Base-by-base conservation (phyloP, 2,329 filamentous ascomycete species). In the Monosporascus sp. region DNA sequence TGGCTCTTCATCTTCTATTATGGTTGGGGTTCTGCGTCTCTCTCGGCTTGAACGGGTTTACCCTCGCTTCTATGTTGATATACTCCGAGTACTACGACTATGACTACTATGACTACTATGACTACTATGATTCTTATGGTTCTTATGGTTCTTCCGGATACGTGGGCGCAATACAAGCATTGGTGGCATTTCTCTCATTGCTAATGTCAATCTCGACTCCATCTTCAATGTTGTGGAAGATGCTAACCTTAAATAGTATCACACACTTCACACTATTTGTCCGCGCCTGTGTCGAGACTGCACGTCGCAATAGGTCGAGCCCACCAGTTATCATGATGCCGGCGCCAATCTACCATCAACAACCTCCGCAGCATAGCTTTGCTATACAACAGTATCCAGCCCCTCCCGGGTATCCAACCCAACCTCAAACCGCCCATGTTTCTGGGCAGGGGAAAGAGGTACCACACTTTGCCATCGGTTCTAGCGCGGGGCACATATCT, bases 231-330 rank as follows among this genome's bases (percentile, higher is more conserved):
- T 39, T 38, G 3, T 22, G 17, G 20, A 15, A 46, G 15, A 35
- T 44, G 20, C 56, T 61, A 39, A 57, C 25, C 20, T 22, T 46
- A 8, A 31, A 14, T 52, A 63, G 63, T 43, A 56, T 65, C 20
- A 44, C 59, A n/a, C 63, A 65, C 47, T 60, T 64, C 50, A 39
- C 54, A 25, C 58, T 65, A 27, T 65, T 65, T 38, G 54, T 54
- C 6, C 52, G 58, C 18, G 60, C 63, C 15, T 64, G 61, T 43
- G 39, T 59, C 11, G 58, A 61, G 46, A 59, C 52, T 1, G 38
- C 44, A 14, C 52, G 51, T 27, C 51, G 54, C 20, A 54, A 54
- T 50, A 55, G 20, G 47, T 25, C 20, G 11, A 37, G 25, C 11
- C 11, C 31, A 35, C 31, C 31, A 14, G 31, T 35, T 9, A 5